Evolutionary conservation across 345 rosid genomes (phyloP), one percentile per base, ranked within the genome.

Genomic region (Acer campestre): DNA sequence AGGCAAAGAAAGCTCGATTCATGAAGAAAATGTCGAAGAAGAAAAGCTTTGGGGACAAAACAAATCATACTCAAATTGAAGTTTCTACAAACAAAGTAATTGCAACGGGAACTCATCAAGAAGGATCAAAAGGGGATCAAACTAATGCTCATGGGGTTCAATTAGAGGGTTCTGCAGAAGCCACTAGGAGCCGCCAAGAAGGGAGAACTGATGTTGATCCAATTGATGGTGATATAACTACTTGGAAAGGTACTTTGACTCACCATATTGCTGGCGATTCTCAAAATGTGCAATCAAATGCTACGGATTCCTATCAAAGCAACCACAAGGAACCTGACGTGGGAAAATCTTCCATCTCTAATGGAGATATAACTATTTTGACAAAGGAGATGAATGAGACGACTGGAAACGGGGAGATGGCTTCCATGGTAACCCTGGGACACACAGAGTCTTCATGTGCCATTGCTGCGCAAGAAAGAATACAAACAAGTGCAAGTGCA

Each of bases 1-100:
- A 92, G 82, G 85, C 89, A 17, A 96, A 86, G 86, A 91, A 81
- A 82, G 80, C 82, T 12, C 88, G 89, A 76, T 75, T 75, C 78
- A 93, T 85, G 67, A 95, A 78, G 90, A 94, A 86, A 80, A 71
- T 46, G 61, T 68, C 44, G 62, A 87, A 83, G 68, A 78, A 35
- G 61, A 89, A 85, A 70, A 58, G 14, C 51, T 70, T 61, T 27
- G 11, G 74, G 18, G 64, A 66, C 35, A 80, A 69, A 59, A 35
- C 23, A 4, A 74, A 51, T 44, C 58, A 61, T 78, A 63, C 63
- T 51, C 83, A 76, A 67, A 74, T 40, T 73, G 67, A 74, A 48
- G 63, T 20, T 22, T 11, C 40, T 1, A 78, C 67, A 22, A 65
- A 49, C 23, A n/a, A 61, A 31, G 71, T 58, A 31, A 13, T 65